Percentiles rank a stretch among this genome's conserved stretches.
Conservation (phyloP, 371 early-diverging fungal genomes). For the Mycotypha africana region DNA sequence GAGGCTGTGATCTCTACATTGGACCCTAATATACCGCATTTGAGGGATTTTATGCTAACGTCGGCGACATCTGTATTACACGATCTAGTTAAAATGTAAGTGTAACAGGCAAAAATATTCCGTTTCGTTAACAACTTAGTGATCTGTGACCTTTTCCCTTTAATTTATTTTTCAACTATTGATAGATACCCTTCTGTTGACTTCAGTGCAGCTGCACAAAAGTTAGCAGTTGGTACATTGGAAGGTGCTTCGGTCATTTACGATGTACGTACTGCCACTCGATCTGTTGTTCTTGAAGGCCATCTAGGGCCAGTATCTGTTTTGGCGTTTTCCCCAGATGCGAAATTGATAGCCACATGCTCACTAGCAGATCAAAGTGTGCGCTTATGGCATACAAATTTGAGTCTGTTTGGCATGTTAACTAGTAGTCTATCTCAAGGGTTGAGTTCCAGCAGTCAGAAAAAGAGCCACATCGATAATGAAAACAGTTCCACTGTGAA, state of each 20-base stretch:
- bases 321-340: constrained; percentile 76
- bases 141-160: too few relatives aligned
- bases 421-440: constrained; percentile 46
- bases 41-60: constrained; percentile 67
- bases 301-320: constrained; percentile 63
- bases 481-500: constrained; percentile 4
- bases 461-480: not conserved
- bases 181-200: constrained; percentile 62
- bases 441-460: constrained; percentile 14
- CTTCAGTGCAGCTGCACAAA: constrained; percentile 73
- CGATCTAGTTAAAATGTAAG: constrained; percentile 68
- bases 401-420: constrained; percentile 70
- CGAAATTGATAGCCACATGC: constrained; percentile 72
- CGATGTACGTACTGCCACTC: constrained; percentile 82
- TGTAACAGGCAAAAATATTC: not conserved
- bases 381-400: constrained; percentile 70
- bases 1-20: constrained; percentile 82
- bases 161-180: not conserved
- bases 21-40: constrained; percentile 72
- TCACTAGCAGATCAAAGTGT: constrained; percentile 68
- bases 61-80: constrained; percentile 70
- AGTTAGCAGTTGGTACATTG: constrained; percentile 72
- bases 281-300: constrained; percentile 73
- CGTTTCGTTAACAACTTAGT: too few relatives aligned
- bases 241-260: constrained; percentile 79